Conservation (phyloP, 192 early-diverging fungal species). For the Kickxella alabastrina region DNA sequence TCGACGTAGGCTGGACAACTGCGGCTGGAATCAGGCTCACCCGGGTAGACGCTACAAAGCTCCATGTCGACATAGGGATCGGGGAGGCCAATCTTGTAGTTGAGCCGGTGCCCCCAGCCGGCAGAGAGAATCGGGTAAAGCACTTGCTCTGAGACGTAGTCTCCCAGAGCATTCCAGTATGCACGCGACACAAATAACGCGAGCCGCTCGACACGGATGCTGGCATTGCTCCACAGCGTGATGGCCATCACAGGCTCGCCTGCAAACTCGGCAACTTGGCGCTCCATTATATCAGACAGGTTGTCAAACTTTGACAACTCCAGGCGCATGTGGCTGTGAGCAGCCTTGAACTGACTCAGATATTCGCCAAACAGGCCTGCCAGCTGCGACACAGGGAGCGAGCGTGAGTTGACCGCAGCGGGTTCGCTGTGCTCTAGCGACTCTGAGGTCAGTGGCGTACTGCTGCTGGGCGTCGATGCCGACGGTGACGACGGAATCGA, state of each 20-base stretch:
- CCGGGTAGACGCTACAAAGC: background rate
- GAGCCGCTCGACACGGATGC: slow-evolving; percentile 36
- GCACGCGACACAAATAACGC: slow-evolving; percentile 39
- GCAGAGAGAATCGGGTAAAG: slow-evolving; percentile 41
- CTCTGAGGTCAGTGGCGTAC: background rate
- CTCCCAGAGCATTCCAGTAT: slow-evolving; percentile 50
- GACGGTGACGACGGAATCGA: background rate
- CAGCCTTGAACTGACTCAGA: slow-evolving; percentile 42
- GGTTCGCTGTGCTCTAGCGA: background rate
- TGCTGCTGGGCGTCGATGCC: background rate
- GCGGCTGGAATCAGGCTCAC: slow-evolving; percentile 9
- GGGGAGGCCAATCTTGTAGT: slow-evolving; percentile 24
- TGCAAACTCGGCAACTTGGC: slow-evolving; percentile 39
- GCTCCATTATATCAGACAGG: slow-evolving; percentile 23
- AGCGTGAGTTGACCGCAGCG: background rate
- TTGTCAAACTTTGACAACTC: slow-evolving; percentile 19
- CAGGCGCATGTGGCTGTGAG: slow-evolving; percentile 27
- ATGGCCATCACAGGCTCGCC: slow-evolving; percentile 41
- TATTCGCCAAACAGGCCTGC: slow-evolving; percentile 42
- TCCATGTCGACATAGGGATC: slow-evolving; percentile 30
- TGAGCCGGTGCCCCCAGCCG: slow-evolving; percentile 29
- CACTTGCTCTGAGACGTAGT: slow-evolving; percentile 48
- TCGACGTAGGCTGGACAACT: slow-evolving; percentile 13
- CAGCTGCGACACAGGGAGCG: slow-evolving; percentile 23
- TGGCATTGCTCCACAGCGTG: slow-evolving; percentile 42